These are phyloP conservation scores for Aureobasidium vineae DNA, from an alignment of 2,329 filamentous ascomycete species.

Conservation along the genomic window DNA sequence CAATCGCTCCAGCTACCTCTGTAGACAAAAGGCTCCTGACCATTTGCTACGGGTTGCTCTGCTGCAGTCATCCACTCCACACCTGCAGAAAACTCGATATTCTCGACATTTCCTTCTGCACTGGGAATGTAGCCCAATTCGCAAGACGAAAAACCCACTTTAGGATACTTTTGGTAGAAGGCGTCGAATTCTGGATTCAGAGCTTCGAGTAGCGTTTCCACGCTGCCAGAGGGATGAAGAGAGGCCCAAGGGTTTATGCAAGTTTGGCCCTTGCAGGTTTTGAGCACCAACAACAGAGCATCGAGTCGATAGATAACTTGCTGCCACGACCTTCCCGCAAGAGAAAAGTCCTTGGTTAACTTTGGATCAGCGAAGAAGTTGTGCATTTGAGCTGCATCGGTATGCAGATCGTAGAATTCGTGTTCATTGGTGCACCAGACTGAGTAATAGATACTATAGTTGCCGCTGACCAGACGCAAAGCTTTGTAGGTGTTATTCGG, in stretches of 20 bases:
- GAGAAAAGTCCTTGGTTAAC: not conserved
- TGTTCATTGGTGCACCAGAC: constrained; percentile 69
- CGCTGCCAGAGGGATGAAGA: constrained; percentile 34
- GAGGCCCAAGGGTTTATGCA: constrained; percentile 37
- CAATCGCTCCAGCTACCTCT: constrained; percentile 24
- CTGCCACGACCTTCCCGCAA: not conserved
- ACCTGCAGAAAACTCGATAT: not conserved
- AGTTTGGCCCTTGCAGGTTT: constrained; percentile 36
- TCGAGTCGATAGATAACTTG: constrained; percentile 33
- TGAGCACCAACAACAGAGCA: constrained; percentile 37
- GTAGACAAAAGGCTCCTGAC: constrained; percentile 20
- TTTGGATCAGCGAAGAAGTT: constrained; percentile 24
- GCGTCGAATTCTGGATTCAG: constrained; percentile 34
- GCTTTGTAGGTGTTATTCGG: constrained; percentile 38
- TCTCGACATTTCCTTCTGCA: constrained; percentile 7
- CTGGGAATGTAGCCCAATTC: constrained; percentile 25
- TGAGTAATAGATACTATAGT: constrained; percentile 63
- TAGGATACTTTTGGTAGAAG: constrained; percentile 35
- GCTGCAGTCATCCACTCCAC: not conserved
- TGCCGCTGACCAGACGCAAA: constrained; percentile 31
- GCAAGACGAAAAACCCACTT: constrained; percentile 47
- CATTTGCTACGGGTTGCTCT: not conserved
- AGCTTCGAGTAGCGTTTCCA: constrained; percentile 34
- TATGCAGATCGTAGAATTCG: constrained; percentile 58
- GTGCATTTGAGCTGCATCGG: constrained; percentile 29